phyloP scores from a whole-genome alignment of 352 stramenopile genomes.

The Pythium coloratum region DNA sequence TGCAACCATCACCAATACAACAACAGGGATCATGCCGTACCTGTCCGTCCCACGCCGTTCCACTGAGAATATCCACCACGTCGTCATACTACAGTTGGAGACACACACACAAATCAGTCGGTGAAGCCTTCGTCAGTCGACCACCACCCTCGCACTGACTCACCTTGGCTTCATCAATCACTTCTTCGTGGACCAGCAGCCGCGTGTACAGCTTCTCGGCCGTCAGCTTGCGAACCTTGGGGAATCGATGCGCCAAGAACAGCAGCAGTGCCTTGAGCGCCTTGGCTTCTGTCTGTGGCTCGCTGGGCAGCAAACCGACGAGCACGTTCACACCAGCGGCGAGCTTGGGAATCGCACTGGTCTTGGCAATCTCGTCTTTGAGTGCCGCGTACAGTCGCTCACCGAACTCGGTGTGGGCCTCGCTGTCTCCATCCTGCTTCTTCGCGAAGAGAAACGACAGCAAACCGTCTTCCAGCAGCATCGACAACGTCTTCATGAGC shows the following conservation, averaged over 20 bases:
- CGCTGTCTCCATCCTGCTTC: slow-evolving; percentile 30
- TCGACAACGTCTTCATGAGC: slow-evolving; percentile 84
- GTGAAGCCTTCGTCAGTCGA: too few relatives aligned
- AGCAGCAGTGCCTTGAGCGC: slow-evolving; percentile 68
- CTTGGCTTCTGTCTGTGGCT: slow-evolving; percentile 51
- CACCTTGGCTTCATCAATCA: slow-evolving; percentile 68
- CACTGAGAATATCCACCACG: slow-evolving; percentile 77
- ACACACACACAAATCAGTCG: too few relatives aligned
- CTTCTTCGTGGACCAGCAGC: slow-evolving; percentile 71
- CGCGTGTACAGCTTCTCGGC: slow-evolving; percentile 85
- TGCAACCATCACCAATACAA: too few relatives aligned
- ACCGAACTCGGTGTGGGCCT: slow-evolving; percentile 49
- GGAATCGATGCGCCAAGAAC: slow-evolving; percentile 84
- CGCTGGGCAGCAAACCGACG: slow-evolving; percentile 67
- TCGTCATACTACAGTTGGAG: slow-evolving; percentile 47
- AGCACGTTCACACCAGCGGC: slow-evolving; percentile 68
- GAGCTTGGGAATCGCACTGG: slow-evolving; percentile 64
- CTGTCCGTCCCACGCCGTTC: slow-evolving; percentile 77
- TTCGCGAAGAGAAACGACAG: slow-evolving; percentile 58
- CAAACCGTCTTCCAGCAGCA: slow-evolving; percentile 66
- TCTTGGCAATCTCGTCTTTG: slow-evolving; percentile 68
- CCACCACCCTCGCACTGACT: neutral
- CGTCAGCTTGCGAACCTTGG: slow-evolving; percentile 80
- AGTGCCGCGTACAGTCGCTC: slow-evolving; percentile 59
- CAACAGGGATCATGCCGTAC: slow-evolving; percentile 30